phyloP scores from a whole-genome alignment of 139 green algal genomes.

The Chlamydomonas sp. region DNA sequence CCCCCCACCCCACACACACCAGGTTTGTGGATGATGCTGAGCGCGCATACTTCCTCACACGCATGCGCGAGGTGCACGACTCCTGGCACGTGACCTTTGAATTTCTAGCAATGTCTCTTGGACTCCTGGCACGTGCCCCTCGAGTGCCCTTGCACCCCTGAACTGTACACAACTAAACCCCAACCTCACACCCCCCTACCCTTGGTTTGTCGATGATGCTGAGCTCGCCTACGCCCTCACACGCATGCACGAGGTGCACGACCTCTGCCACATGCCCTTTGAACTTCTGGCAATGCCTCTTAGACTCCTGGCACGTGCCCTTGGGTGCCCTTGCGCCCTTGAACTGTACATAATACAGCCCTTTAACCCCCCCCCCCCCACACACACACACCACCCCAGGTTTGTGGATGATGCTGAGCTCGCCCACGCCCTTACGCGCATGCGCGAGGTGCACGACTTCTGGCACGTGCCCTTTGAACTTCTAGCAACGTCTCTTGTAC shows the following conservation, averaged over 20 bases:
- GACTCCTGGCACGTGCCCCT: no score
- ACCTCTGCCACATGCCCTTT: conserved; percentile 95
- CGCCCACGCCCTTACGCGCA: conserved; percentile 74
- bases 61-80: conserved; percentile 85
- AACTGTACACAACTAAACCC: no score
- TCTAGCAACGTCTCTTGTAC: no score
- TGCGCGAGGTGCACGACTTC: conserved; percentile 85
- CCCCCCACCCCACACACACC: background rate
- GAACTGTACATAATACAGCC: no score
- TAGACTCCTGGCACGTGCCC: no score
- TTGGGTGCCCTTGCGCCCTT: no score
- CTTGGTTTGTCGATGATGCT: conserved; percentile 81
- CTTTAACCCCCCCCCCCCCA: background rate
- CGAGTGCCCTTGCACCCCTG: no score
- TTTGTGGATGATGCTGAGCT: conserved; percentile 89
- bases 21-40: conserved; percentile 91
- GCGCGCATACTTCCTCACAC: conserved; percentile 77
- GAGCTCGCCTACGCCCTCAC: conserved; percentile 84
- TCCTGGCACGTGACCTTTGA: conserved; percentile 95
- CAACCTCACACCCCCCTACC: background rate
- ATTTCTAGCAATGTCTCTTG: conserved; percentile 86
- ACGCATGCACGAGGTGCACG: conserved; percentile 75
- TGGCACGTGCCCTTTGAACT: conserved; percentile 94
- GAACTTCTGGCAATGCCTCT: no score
- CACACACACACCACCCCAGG: conserved; percentile 14